Conservation (phyloP, 208 protist species). For the Zelonia costaricensis region DNA sequence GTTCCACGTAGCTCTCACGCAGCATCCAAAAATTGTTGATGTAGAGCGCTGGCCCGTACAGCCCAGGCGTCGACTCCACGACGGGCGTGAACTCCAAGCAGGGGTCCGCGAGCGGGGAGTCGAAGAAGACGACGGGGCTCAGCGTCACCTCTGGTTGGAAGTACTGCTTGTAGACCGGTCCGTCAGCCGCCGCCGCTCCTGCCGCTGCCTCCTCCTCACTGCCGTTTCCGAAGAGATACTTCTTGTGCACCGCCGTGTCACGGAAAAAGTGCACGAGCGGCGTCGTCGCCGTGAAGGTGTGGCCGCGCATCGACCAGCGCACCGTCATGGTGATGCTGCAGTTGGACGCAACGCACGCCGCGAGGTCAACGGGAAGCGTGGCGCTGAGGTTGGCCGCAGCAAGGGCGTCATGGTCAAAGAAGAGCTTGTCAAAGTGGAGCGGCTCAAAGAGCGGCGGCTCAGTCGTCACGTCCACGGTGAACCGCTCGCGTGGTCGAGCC, state of each 20-base stretch:
- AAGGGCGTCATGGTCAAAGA: conserved; percentile 26
- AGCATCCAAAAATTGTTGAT: conserved; percentile 96
- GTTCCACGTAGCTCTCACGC: conserved; percentile 69
- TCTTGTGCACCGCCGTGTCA: conserved; percentile 24
- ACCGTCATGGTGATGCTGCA: conserved; percentile 29
- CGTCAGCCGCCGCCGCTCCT: not conserved
- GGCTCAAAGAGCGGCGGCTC: conserved; percentile 32
- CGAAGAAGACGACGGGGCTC: conserved; percentile 75
- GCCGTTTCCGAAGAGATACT: conserved; percentile 23
- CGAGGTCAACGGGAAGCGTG: conserved; percentile 27
- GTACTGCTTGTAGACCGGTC: conserved; percentile 24
- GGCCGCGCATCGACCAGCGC: conserved; percentile 24
- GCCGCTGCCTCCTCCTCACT: conserved; percentile 5
- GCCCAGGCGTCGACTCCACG: conserved; percentile 23
- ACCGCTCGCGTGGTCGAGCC: conserved; percentile 21
- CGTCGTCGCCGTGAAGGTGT: conserved; percentile 12
- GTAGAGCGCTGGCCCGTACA: conserved; percentile 91
- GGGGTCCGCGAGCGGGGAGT: conserved; percentile 50
- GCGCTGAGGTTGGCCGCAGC: conserved; percentile 8
- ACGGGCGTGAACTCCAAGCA: conserved; percentile 40
- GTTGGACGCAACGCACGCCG: conserved; percentile 20
- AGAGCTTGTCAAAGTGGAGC: conserved; percentile 18
- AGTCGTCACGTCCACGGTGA: conserved; percentile 25
- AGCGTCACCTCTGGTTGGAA: conserved; percentile 69
- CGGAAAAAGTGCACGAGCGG: conserved; percentile 29